Percentiles rank a stretch among this genome's conserved stretches.
Evolutionary conservation across 2,329 filamentous ascomycete species (phyloP).

Genomic region (Magnaporthiopsis poae): DNA sequence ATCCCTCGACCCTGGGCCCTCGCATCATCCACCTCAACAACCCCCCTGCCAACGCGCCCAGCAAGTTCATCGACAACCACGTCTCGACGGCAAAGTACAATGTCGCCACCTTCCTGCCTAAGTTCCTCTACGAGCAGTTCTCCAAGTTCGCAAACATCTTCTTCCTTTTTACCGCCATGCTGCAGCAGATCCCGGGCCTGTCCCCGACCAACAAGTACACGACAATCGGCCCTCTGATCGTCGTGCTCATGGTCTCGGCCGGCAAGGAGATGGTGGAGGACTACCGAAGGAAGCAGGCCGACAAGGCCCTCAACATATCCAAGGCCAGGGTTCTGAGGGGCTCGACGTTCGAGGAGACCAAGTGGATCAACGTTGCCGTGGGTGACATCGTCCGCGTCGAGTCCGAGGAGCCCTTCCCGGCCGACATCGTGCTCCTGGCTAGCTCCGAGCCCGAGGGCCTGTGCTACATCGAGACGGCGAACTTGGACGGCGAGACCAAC

Average conservation of each 20-base stretch:
- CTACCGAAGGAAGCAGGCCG: slow-evolving; percentile 77
- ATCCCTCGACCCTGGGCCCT: slow-evolving; percentile 83
- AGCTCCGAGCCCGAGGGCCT: slow-evolving; percentile 94
- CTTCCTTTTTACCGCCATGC: slow-evolving; percentile 89
- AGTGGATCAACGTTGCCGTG: slow-evolving; percentile 87
- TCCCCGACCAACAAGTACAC: slow-evolving; percentile 94
- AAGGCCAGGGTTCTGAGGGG: slow-evolving; percentile 75
- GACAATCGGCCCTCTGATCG: slow-evolving; percentile 83
- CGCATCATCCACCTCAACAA: slow-evolving; percentile 95
- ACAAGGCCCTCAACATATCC: slow-evolving; percentile 78
- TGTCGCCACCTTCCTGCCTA: slow-evolving; percentile 79
- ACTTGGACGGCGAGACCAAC: slow-evolving; percentile 95
- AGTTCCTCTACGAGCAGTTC: slow-evolving; percentile 96
- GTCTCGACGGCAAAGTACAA: slow-evolving; percentile 98
- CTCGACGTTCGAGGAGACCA: slow-evolving; percentile 72
- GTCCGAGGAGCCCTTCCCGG: slow-evolving; percentile 89
- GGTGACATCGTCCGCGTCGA: slow-evolving; percentile 89
- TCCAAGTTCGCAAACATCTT: slow-evolving; percentile 98
- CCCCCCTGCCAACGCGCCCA: slow-evolving; percentile 75
- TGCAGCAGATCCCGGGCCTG: slow-evolving; percentile 91
- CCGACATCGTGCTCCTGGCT: slow-evolving; percentile 82
- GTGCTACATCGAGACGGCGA: slow-evolving; percentile 97
- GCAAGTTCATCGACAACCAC: slow-evolving; percentile 93
- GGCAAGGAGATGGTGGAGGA: slow-evolving; percentile 92
- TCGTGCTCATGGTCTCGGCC: slow-evolving; percentile 88